phyloP scores from a whole-genome alignment of 2,329 filamentous ascomycete genomes.

The Penicillium sp. region DNA sequence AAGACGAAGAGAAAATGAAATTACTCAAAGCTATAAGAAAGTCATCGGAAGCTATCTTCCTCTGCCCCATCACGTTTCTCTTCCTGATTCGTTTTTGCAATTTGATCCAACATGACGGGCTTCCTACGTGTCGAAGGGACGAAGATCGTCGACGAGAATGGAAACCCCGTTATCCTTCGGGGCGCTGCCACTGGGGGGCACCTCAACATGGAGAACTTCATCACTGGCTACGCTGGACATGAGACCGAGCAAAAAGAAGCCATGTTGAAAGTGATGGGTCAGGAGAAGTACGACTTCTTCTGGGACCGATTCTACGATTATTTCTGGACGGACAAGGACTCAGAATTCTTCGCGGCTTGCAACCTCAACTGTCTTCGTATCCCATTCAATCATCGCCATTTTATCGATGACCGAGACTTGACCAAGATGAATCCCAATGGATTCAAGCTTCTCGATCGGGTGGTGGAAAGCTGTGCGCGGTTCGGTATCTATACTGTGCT shows the following conservation, averaged over 20 bases:
- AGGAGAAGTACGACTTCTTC: conserved; percentile 60
- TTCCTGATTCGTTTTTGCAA: not conserved
- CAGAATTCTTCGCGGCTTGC: conserved; percentile 57
- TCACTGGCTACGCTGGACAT: conserved; percentile 62
- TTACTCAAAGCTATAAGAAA: not conserved
- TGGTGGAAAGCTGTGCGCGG: not conserved
- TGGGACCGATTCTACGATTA: conserved; percentile 59
- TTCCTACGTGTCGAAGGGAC: not conserved
- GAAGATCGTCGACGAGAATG: not conserved
- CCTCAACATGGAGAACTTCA: conserved; percentile 59
- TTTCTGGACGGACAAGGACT: conserved; percentile 61
- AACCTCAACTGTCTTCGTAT: conserved; percentile 61
- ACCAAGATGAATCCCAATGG: conserved; percentile 1
- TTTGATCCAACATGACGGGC: not conserved
- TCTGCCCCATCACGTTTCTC: not conserved
- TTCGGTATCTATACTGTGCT: not conserved
- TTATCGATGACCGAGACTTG: conserved; percentile 45
- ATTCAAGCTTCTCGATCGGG: not conserved
- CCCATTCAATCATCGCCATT: conserved; percentile 62
- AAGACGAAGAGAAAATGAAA: not conserved
- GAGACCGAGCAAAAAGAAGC: conserved; percentile 57
- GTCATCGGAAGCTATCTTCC: not conserved
- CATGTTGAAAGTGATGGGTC: conserved; percentile 56
- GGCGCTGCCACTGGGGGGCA: not conserved
- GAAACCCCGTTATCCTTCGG: not conserved